These are phyloP conservation scores for Stephania cephalantha DNA, from an alignment of 164 flowering plant species.

Conservation along the genomic window DNA sequence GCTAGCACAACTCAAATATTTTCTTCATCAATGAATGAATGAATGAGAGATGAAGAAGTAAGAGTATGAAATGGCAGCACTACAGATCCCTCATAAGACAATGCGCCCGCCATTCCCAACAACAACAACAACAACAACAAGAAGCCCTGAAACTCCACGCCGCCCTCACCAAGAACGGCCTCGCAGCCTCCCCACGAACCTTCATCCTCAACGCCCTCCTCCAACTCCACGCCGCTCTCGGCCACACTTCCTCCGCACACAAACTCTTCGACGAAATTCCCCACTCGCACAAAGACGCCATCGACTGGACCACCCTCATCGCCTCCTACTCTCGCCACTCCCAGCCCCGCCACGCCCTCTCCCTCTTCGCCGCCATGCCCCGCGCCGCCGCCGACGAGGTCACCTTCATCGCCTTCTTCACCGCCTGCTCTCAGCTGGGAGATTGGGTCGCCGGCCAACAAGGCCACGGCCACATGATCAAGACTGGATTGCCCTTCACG, in stretches of 20 bases:
- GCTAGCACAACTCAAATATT: too few species aligned
- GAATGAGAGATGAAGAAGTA: background rate
- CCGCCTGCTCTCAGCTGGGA: constrained; percentile 35
- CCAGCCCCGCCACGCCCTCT: constrained; percentile 24
- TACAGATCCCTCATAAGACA: constrained; percentile 38
- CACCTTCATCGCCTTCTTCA: constrained; percentile 40
- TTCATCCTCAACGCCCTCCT: constrained; percentile 52
- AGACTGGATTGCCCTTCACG: constrained; percentile 32
- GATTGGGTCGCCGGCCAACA: constrained; percentile 31
- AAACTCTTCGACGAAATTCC: constrained; percentile 60
- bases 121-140: constrained; percentile 18
- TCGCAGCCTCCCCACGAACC: constrained; percentile 22
- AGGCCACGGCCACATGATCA: constrained; percentile 37
- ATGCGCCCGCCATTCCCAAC: constrained; percentile 30
- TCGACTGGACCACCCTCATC: constrained; percentile 63
- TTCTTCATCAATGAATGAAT: too few species aligned
- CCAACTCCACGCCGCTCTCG: constrained; percentile 39
- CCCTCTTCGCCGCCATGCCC: constrained; percentile 38
- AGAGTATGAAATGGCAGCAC: background rate
- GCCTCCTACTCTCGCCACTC: constrained; percentile 28
- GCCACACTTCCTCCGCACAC: constrained; percentile 27
- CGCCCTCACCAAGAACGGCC: constrained; percentile 39
- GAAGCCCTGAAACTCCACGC: constrained; percentile 46
- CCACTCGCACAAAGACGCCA: constrained; percentile 34
- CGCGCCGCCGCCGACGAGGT: constrained; percentile 36